phyloP scores from a whole-genome alignment of 208 protist species.

The Vickermania spadyakhi region DNA sequence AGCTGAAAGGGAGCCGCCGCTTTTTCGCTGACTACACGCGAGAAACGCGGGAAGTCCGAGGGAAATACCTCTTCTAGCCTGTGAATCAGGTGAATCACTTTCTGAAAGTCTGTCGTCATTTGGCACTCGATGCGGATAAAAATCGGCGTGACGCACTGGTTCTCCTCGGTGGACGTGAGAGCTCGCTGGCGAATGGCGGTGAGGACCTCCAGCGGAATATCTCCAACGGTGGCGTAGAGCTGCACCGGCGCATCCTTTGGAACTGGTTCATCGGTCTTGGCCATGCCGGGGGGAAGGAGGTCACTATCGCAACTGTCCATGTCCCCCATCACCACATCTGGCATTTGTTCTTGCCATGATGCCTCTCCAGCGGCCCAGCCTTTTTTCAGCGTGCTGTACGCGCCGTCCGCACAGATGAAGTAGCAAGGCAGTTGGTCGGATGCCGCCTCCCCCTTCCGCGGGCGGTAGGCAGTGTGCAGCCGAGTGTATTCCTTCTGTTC shows the following conservation, averaged over 20 bases:
- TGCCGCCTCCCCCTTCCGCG: not conserved
- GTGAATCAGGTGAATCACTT: constrained; percentile 37
- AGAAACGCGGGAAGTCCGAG: constrained; percentile 10
- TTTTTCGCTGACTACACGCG: not conserved
- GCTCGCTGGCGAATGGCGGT: constrained; percentile 16
- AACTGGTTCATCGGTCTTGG: not conserved
- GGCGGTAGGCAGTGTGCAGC: not conserved
- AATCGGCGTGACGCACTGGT: constrained; percentile 8
- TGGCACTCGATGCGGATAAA: constrained; percentile 54
- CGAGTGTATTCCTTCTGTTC: constrained; percentile 48
- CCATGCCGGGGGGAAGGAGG: not conserved
- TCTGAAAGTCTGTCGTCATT: constrained; percentile 76
- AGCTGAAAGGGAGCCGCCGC: not conserved
- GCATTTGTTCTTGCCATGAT: constrained; percentile 4
- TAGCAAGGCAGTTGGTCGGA: constrained; percentile 13
- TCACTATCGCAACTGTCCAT: constrained; percentile 23
- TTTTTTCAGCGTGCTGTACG: constrained; percentile 24
- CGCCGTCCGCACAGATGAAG: constrained; percentile 68
- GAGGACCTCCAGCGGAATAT: constrained; percentile 26
- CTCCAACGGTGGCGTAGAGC: constrained; percentile 14
- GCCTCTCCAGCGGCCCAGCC: constrained; percentile 15
- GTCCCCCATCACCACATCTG: constrained; percentile 30
- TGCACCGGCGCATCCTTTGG: not conserved
- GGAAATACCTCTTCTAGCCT: constrained; percentile 15
- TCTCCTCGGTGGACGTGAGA: not conserved